Evolutionary conservation across 495 filamentous ascomycete species (phyloP), one percentile per base, ranked within the genome.

Genomic region (Tricharina praecox): DNA sequence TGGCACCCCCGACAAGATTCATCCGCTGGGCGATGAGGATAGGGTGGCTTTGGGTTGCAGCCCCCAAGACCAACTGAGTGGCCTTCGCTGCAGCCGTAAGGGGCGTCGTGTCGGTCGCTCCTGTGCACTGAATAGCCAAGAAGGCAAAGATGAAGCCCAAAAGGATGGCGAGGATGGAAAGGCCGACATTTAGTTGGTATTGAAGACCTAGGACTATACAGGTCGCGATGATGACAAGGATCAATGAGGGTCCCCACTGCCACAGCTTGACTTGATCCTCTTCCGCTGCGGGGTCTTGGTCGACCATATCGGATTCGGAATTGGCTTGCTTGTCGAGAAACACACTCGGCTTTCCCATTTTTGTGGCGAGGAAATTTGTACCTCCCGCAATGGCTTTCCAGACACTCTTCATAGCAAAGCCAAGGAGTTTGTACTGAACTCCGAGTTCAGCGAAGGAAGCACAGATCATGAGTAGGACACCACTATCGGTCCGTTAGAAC

Each of bases 61-160:
- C 76, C 33, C 77, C 77, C 40, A 81, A 71, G 52, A 81, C 58
- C 48, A 80, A 68, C 62, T 81, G 77, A 44, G 71, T 74, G n/a
- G 76, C 76, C 58, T 81, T 81, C 47, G 74, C 68, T 10, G 74
- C 70, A 18, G 76, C 71, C 2, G 78, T 80, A 19, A 81, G 63
- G 3, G 78, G 78, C 0, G 74, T 77, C 50, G 71, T 68, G 50
- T 79, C 76, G 7, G 77, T 78, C 24, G 71, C 76, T 46, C 67
- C 69, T 13, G 71, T 71, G 56, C 74, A 73, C 59, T 81, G 75
- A 52, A 79, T 76, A 48, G 73, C 74, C 36, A 81, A 63, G 66
- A 81, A 81, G 11, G 76, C 73, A 61, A 81, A 81, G 58, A 81
- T 59, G 67, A 81, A 77, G 38, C 75, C 74, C 23, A 82, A 63